These are phyloP conservation scores for Fusarium subtropicale DNA, from an alignment of 2,329 filamentous ascomycete genomes.

Conservation along the genomic window DNA sequence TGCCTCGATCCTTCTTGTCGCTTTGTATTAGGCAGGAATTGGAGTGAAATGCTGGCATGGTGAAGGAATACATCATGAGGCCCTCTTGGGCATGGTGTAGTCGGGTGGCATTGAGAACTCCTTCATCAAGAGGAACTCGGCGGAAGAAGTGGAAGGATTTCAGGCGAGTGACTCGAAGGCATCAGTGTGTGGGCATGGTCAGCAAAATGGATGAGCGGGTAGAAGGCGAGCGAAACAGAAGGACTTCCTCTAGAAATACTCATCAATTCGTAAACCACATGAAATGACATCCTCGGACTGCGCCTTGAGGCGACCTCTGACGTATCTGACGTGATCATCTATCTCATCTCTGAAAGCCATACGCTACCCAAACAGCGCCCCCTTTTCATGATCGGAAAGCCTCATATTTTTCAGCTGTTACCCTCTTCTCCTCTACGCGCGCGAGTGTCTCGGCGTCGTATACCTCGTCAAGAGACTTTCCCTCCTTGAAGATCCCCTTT, in stretches of 20 bases:
- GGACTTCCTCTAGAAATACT: background rate
- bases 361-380: background rate
- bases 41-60: background rate
- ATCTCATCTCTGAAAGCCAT: background rate
- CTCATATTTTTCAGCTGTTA: conserved; percentile 74
- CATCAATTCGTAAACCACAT: conserved; percentile 13
- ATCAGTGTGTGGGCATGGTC: background rate
- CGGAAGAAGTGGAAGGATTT: background rate
- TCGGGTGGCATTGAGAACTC: background rate
- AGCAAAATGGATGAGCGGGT: background rate
- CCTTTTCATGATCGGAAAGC: conserved; percentile 55
- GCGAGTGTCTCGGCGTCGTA: conserved; percentile 77
- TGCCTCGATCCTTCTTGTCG: background rate
- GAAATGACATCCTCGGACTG: background rate
- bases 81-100: background rate
- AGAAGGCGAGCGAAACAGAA: background rate
- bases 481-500: conserved; percentile 78
- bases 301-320: background rate
- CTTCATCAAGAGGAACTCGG: background rate
- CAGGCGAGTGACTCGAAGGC: background rate
- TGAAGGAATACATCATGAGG: background rate
- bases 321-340: conserved; percentile 3
- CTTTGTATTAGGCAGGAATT: background rate
- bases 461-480: conserved; percentile 74
- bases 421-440: conserved; percentile 73